Conservation (phyloP, 1,139 yeast species). For the Pichia sp. region DNA sequence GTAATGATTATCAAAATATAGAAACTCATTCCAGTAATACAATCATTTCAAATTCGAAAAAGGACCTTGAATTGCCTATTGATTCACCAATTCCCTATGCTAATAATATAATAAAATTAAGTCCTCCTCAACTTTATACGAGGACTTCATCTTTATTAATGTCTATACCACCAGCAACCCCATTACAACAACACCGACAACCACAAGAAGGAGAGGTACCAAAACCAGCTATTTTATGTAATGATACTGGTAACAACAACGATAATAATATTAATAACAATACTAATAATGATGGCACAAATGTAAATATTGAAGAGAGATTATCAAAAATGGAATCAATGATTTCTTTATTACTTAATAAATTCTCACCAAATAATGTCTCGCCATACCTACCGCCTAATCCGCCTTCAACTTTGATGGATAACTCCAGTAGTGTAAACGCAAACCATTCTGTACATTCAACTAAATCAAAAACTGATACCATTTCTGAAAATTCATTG, state of each 20-base stretch:
- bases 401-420: neutral
- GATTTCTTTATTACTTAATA: constrained; percentile 21
- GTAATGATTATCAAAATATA: neutral
- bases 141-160: neutral
- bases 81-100: neutral
- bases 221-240: neutral
- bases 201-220: neutral
- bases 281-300: neutral
- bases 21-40: too few species aligned
- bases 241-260: too few species aligned
- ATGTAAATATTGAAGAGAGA: constrained; percentile 16
- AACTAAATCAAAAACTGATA: neutral
- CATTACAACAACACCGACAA: neutral
- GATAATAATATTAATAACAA: too few species aligned
- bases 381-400: neutral
- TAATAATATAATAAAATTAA: neutral
- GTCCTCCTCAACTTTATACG: neutral
- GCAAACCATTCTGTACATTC: neutral
- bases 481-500: neutral
- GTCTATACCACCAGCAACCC: neutral
- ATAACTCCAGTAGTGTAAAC: neutral
- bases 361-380: neutral
- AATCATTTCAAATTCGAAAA: neutral
- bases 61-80: neutral
- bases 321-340: constrained; percentile 25